These are phyloP conservation scores for Nannizziopsis barbatae DNA, from an alignment of 2,329 filamentous ascomycete genomes.

Conservation along the genomic window DNA sequence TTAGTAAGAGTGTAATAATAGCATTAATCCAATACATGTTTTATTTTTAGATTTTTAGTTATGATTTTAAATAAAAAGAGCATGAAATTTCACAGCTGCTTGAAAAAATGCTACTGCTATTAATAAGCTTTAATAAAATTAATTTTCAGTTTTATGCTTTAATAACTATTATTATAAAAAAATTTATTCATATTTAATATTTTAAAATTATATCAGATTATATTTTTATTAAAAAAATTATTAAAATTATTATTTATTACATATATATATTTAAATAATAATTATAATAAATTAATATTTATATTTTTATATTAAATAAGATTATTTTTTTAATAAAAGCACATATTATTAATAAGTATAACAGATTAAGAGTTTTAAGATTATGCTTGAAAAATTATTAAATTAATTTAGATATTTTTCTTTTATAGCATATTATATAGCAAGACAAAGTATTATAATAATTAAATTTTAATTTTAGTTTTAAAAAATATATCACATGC, in stretches of 20 bases:
- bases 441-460: slow-evolving; percentile 48
- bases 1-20: slow-evolving; percentile 67
- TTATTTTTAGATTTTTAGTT: slow-evolving; percentile 51
- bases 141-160: slow-evolving; percentile 89
- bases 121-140: too few relatives aligned
- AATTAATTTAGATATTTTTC: background rate
- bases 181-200: slow-evolving; percentile 92
- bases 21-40: slow-evolving; percentile 73
- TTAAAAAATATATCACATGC: slow-evolving; percentile 66
- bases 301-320: slow-evolving; percentile 75
- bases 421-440: slow-evolving; percentile 57
- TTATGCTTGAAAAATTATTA: background rate
- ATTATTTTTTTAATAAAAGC: slow-evolving; percentile 68
- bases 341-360: slow-evolving; percentile 53
- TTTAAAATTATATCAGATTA: slow-evolving; percentile 82
- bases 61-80: slow-evolving; percentile 41
- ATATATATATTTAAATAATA: slow-evolving; percentile 80
- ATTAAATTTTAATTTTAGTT: slow-evolving; percentile 51
- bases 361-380: background rate
- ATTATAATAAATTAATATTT: slow-evolving; percentile 68
- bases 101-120: slow-evolving; percentile 71
- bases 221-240: slow-evolving; percentile 72
- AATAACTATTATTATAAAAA: slow-evolving; percentile 75
- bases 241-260: slow-evolving; percentile 85
- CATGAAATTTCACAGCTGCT: slow-evolving; percentile 55